Conservation (phyloP, 192 early-diverging fungal genomes). For the Backusella tuberculispora region DNA sequence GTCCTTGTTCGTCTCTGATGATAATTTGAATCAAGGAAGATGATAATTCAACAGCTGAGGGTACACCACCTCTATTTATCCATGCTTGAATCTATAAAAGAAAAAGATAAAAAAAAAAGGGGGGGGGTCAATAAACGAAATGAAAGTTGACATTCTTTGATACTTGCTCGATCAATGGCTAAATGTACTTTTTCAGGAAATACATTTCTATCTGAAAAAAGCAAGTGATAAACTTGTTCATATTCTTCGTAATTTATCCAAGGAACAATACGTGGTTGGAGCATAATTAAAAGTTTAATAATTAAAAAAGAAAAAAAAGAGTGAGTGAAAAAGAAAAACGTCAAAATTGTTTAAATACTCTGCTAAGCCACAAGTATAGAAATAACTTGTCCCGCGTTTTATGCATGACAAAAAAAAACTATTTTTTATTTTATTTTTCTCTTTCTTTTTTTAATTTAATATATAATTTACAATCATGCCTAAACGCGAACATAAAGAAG, state of each 20-base stretch:
- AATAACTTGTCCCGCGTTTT: not conserved
- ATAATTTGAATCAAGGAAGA: constrained; percentile 61
- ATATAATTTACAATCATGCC: constrained; percentile 5
- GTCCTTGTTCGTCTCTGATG: constrained; percentile 48
- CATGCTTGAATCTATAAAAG: constrained; percentile 67
- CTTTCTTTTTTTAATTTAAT: not conserved
- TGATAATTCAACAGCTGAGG: constrained; percentile 69
- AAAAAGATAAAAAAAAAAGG: not conserved
- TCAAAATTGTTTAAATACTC: no score
- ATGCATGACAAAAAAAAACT: no score
- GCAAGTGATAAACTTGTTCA: constrained; percentile 54
- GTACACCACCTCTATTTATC: constrained; percentile 68
- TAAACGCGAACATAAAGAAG: constrained; percentile 12
- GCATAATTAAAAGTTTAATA: constrained; percentile 32
- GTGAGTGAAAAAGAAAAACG: not conserved
- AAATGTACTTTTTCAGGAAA: constrained; percentile 32
- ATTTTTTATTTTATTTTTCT: constrained; percentile 17
- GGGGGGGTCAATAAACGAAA: not conserved
- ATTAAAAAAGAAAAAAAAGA: not conserved
- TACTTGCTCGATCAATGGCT: constrained; percentile 61
- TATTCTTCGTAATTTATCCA: constrained; percentile 66
- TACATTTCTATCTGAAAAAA: constrained; percentile 47
- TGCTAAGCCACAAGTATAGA: constrained; percentile 17
- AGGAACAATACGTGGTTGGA: constrained; percentile 57
- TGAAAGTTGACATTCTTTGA: not conserved